phyloP scores from a whole-genome alignment of 2,329 filamentous ascomycete species.

The Alternaria postmessia region DNA sequence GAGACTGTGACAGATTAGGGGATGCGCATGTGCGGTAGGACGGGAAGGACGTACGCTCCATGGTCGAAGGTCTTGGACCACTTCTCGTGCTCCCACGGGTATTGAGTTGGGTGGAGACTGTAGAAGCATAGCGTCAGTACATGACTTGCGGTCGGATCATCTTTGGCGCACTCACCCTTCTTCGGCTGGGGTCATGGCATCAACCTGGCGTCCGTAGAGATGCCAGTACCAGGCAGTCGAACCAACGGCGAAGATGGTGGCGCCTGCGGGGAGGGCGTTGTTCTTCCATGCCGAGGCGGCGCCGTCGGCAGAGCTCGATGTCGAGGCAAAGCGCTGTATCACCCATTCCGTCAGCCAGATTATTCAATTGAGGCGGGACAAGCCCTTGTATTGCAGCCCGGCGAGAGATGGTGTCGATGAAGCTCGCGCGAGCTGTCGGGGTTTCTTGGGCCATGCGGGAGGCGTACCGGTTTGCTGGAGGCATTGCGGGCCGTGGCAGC shows the following conservation, averaged over 20 bases:
- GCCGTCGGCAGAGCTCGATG: slow-evolving; percentile 73
- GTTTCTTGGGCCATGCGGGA: slow-evolving; percentile 36
- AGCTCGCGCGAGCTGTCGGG: slow-evolving; percentile 41
- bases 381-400: slow-evolving; percentile 19
- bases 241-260: slow-evolving; percentile 85
- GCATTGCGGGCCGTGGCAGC: slow-evolving; percentile 78
- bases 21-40: not conserved
- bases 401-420: slow-evolving; percentile 31
- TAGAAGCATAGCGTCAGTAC: slow-evolving; percentile 34
- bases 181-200: slow-evolving; percentile 92
- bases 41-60: slow-evolving; percentile 75
- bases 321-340: slow-evolving; percentile 69
- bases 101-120: slow-evolving; percentile 89
- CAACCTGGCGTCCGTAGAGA: slow-evolving; percentile 86
- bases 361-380: slow-evolving; percentile 37
- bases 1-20: slow-evolving; percentile 65
- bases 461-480: slow-evolving; percentile 57
- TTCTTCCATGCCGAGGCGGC: slow-evolving; percentile 79
- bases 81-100: slow-evolving; percentile 95
- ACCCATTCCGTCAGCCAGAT: slow-evolving; percentile 43
- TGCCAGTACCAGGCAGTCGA: slow-evolving; percentile 98
- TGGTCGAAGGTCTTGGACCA: slow-evolving; percentile 97
- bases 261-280: slow-evolving; percentile 85
- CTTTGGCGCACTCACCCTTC: slow-evolving; percentile 81
- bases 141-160: slow-evolving; percentile 38